Conservation (phyloP, 2,329 filamentous ascomycete species). For the Coniochaeta hoffmannii region DNA sequence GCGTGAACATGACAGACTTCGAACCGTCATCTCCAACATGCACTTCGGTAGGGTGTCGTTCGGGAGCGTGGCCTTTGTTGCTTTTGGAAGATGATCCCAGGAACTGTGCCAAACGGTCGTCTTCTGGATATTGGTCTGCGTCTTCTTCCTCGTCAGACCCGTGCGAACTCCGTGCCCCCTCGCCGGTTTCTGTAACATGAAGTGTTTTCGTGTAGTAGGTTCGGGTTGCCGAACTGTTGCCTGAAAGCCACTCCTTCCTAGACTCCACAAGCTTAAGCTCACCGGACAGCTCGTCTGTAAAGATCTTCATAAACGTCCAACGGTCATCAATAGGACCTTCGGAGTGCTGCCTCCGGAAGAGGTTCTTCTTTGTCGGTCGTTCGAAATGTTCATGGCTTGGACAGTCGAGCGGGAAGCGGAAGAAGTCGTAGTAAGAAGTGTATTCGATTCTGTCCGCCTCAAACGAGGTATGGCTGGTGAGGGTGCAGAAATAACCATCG, state of each 20-base stretch:
- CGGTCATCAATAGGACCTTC: slow-evolving; percentile 69
- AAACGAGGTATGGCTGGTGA: slow-evolving; percentile 58
- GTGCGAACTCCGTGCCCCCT: neutral
- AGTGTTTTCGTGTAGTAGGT: slow-evolving; percentile 58
- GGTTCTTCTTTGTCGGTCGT: slow-evolving; percentile 33
- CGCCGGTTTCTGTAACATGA: slow-evolving; percentile 24
- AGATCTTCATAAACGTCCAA: slow-evolving; percentile 61
- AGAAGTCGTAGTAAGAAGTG: slow-evolving; percentile 62
- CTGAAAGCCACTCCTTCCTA: slow-evolving; percentile 56
- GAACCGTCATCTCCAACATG: slow-evolving; percentile 41
- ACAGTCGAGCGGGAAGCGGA: slow-evolving; percentile 50
- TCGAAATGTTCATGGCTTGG: slow-evolving; percentile 32
- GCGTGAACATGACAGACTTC: slow-evolving; percentile 34
- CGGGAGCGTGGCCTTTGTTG: slow-evolving; percentile 3
- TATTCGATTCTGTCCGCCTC: slow-evolving; percentile 58
- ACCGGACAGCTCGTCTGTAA: slow-evolving; percentile 51
- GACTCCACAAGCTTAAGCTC: slow-evolving; percentile 57
- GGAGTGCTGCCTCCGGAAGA: slow-evolving; percentile 59
- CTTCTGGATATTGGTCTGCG: slow-evolving; percentile 1
- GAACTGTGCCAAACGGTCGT: neutral
- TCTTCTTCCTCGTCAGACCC: neutral
- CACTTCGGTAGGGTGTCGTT: slow-evolving; percentile 32
- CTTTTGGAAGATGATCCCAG: neutral
- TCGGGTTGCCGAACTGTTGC: slow-evolving; percentile 48
- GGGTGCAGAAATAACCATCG: slow-evolving; percentile 57